Conservation (phyloP, 495 filamentous ascomycete genomes). For the Aspergillus sparsus region DNA sequence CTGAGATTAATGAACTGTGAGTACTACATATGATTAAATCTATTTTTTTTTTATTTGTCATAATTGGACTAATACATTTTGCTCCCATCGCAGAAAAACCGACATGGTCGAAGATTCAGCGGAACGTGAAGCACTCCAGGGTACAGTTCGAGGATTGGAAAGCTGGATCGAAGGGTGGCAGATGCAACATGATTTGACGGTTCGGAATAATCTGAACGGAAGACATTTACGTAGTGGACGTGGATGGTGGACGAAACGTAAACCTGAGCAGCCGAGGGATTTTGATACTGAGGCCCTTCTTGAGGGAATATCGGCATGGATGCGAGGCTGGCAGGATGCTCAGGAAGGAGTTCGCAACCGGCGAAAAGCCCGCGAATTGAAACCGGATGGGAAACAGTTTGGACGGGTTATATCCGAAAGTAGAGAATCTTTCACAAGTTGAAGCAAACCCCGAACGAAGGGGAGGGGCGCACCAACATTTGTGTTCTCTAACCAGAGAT, state of each 20-base stretch:
- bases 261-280: constrained; percentile 17
- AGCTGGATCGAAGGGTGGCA: constrained; percentile 35
- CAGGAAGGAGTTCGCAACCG: constrained; percentile 39
- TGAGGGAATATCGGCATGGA: constrained; percentile 44
- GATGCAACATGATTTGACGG: constrained; percentile 24
- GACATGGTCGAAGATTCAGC: constrained; percentile 38
- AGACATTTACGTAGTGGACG: constrained; percentile 10
- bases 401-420: constrained; percentile 1
- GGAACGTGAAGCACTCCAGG: constrained; percentile 40
- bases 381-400: constrained; percentile 29
- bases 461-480: neutral
- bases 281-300: constrained; percentile 33
- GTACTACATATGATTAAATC: constrained; percentile 8
- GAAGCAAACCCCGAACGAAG: neutral
- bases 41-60: neutral
- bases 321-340: constrained; percentile 45
- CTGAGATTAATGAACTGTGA: constrained; percentile 39
- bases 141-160: constrained; percentile 39
- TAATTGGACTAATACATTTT: constrained; percentile 7
- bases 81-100: constrained; percentile 24
- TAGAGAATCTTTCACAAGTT: constrained; percentile 1
- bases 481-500: neutral
- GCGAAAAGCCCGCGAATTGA: constrained; percentile 26
- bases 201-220: constrained; percentile 9
- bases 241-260: constrained; percentile 25